These are phyloP conservation scores for Triticum aestivum DNA, from an alignment of 176 grass and related monocot genomes.

Conservation along the genomic window DNA sequence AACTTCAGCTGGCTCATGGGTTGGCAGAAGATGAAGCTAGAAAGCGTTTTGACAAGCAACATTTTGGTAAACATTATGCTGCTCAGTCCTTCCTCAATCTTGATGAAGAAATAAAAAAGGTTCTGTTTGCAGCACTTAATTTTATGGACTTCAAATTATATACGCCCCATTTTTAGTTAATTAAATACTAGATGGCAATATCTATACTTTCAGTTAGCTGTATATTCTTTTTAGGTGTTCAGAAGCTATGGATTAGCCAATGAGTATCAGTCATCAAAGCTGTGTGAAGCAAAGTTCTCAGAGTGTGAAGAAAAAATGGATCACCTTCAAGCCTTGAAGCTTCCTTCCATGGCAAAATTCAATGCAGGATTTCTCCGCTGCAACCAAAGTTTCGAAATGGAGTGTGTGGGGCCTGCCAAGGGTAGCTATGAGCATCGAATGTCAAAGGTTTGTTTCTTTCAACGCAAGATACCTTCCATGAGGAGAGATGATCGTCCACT, in stretches of 20 bases:
- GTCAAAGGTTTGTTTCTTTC: constrained; percentile 60
- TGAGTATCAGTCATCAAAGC: constrained; percentile 89
- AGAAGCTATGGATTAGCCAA: constrained; percentile 67
- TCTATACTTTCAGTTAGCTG: constrained; percentile 20
- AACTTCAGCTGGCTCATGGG: constrained; percentile 59
- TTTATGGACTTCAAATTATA: neutral
- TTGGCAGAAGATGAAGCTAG: constrained; percentile 47
- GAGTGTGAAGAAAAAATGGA: constrained; percentile 98
- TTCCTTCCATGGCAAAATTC: constrained; percentile 98
- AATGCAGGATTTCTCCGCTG: constrained; percentile 78
- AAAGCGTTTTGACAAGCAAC: constrained; percentile 68
- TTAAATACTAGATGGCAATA: neutral
- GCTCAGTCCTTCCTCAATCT: constrained; percentile 62
- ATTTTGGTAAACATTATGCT: constrained; percentile 88
- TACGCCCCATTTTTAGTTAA: neutral
- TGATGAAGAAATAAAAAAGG: constrained; percentile 85
- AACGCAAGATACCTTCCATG: constrained; percentile 1
- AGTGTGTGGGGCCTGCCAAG: constrained; percentile 78
- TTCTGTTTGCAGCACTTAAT: constrained; percentile 29
- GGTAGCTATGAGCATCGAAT: constrained; percentile 59
- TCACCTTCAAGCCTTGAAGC: constrained; percentile 74
- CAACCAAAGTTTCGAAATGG: constrained; percentile 69
- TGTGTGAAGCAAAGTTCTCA: constrained; percentile 74
- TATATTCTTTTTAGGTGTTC: constrained; percentile 49
- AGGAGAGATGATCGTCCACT: neutral